Evolutionary conservation across 768 basidiomycete genomes (phyloP).

Genomic region (Terana coerulea): DNA sequence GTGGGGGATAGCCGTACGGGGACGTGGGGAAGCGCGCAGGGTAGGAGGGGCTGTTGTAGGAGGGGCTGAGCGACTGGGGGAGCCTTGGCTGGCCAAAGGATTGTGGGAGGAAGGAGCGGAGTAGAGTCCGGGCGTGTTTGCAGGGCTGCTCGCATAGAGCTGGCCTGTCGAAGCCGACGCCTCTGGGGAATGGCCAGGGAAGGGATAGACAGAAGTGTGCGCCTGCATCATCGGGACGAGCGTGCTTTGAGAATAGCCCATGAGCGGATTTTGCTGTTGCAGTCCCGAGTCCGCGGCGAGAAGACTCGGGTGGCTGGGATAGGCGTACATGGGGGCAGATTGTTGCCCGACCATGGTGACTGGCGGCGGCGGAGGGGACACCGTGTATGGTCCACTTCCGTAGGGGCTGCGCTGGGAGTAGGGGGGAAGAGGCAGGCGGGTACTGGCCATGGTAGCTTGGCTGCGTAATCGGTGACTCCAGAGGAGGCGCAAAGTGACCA

Average conservation of each 20-base stretch:
- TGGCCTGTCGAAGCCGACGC: constrained; percentile 25
- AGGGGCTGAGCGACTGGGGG: constrained; percentile 11
- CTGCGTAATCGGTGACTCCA: constrained; percentile 20
- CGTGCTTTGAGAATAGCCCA: constrained; percentile 32
- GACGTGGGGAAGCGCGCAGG: constrained; percentile 26
- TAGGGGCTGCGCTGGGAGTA: constrained; percentile 10
- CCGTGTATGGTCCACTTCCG: constrained; percentile 39
- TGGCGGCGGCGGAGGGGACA: constrained; percentile 34
- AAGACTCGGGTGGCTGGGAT: constrained; percentile 33
- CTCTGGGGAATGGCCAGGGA: constrained; percentile 33
- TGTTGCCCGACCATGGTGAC: constrained; percentile 19
- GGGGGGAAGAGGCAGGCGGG: neutral
- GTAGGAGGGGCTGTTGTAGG: constrained; percentile 21
- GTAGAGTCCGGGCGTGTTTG: constrained; percentile 15
- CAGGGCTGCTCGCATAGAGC: constrained; percentile 17
- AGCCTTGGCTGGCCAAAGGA: constrained; percentile 17
- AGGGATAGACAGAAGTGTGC: constrained; percentile 36
- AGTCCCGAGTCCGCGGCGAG: constrained; percentile 35
- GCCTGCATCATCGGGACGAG: constrained; percentile 35
- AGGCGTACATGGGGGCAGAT: constrained; percentile 21
- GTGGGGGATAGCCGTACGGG: constrained; percentile 21
- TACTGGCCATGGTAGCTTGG: constrained; percentile 6
- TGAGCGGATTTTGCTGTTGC: constrained; percentile 33
- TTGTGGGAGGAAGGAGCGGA: constrained; percentile 20
- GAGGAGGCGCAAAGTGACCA: constrained; percentile 12